These are phyloP conservation scores for Phoenix dactylifera DNA, from an alignment of 176 grass and related monocot species.

Conservation along the genomic window DNA sequence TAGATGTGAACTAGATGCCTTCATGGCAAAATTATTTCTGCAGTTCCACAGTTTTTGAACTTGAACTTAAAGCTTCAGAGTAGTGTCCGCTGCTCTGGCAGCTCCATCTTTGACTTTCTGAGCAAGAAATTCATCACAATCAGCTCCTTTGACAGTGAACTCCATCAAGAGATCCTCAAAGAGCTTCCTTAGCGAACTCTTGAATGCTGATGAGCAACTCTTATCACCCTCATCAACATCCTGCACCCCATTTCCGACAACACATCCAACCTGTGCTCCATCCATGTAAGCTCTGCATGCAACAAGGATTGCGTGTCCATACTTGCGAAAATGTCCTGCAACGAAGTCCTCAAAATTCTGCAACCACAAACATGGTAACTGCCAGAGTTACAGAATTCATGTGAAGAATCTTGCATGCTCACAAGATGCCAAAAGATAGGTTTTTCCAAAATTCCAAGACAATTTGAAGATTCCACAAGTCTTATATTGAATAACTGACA, in stretches of 20 bases:
- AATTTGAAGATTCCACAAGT: too few species aligned
- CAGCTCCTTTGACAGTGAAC: conserved; percentile 13
- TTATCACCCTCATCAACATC: conserved; percentile 16
- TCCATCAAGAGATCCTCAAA: conserved; percentile 32
- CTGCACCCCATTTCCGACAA: background rate
- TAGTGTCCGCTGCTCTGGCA: background rate
- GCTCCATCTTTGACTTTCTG: background rate
- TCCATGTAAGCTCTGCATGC: conserved; percentile 37
- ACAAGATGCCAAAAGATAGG: too few species aligned
- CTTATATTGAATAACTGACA: too few species aligned
- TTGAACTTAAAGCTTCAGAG: background rate
- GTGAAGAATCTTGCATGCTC: background rate
- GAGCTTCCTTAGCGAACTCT: conserved; percentile 20
- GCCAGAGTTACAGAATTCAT: background rate
- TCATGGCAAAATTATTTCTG: too few species aligned
- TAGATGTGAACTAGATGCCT: too few species aligned
- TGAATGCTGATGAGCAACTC: conserved; percentile 38
- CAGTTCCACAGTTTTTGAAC: too few species aligned
- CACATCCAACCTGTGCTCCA: conserved; percentile 39
- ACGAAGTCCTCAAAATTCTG: conserved; percentile 60
- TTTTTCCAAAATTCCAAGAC: too few species aligned
- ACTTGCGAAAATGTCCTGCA: conserved; percentile 25
- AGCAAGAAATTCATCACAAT: background rate
- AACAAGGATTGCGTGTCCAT: conserved; percentile 26
- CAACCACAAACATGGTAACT: conserved; percentile 1